Evolutionary conservation across 1,284 basidiomycete genomes (phyloP).

Genomic region (Rhodotorula sp.): DNA sequence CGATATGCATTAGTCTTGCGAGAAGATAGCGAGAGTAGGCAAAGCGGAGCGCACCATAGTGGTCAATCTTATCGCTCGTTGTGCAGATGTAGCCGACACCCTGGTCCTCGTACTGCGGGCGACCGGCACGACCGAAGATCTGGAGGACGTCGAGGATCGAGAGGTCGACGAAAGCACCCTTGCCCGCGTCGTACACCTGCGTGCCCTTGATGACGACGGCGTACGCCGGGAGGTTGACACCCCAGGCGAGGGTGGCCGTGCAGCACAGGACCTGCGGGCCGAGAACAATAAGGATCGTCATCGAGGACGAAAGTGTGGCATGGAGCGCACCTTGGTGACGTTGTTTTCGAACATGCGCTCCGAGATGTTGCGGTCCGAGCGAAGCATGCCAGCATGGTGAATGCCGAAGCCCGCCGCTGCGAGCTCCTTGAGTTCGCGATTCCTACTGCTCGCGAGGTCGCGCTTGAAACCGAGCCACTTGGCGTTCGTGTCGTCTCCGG

Average conservation of each 20-base stretch:
- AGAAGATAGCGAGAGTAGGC: too few species aligned
- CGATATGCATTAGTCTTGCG: constrained; percentile 12
- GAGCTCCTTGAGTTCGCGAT: constrained; percentile 95
- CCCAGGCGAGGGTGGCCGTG: constrained; percentile 98
- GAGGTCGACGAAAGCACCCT: constrained; percentile 87
- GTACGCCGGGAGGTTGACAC: constrained; percentile 98
- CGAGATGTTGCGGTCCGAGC: constrained; percentile 91
- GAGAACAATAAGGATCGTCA: neutral
- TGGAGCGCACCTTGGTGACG: constrained; percentile 73
- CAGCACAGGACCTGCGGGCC: constrained; percentile 81
- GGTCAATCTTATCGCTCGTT: constrained; percentile 84
- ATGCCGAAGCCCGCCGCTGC: constrained; percentile 92
- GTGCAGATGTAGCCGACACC: constrained; percentile 98
- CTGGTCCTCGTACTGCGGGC: constrained; percentile 91
- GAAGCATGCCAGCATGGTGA: constrained; percentile 98
- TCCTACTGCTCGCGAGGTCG: constrained; percentile 76
- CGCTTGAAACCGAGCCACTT: constrained; percentile 73
- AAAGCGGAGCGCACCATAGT: constrained; percentile 65
- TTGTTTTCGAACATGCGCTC: constrained; percentile 90
- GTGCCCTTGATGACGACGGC: constrained; percentile 98
- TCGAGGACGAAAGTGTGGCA: neutral
- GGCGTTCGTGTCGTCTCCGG: constrained; percentile 62
- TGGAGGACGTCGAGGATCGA: constrained; percentile 93
- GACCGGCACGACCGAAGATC: constrained; percentile 92
- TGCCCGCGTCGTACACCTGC: constrained; percentile 87